Conservation (phyloP, 495 filamentous ascomycete species). For the Penicillium samsonianum region DNA sequence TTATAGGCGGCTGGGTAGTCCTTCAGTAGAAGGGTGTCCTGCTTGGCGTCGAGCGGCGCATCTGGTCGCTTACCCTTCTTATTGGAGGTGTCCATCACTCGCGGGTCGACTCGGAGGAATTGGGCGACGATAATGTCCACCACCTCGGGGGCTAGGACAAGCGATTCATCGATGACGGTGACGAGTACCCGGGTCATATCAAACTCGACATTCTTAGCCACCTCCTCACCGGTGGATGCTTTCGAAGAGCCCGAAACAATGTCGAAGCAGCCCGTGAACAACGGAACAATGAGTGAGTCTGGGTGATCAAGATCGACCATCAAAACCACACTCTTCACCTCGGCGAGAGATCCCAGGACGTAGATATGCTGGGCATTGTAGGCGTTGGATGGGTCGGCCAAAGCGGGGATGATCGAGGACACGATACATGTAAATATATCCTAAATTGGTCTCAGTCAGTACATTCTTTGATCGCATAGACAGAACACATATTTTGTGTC, state of each 20-base stretch:
- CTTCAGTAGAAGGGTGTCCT: slow-evolving; percentile 77
- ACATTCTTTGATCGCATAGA: not conserved
- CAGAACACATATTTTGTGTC: not conserved
- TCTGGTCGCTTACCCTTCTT: slow-evolving; percentile 63
- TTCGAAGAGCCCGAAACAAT: slow-evolving; percentile 79
- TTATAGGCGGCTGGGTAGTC: slow-evolving; percentile 90
- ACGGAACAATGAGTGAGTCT: slow-evolving; percentile 71
- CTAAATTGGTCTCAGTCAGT: slow-evolving; percentile 42
- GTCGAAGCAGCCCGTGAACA: slow-evolving; percentile 90
- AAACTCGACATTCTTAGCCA: slow-evolving; percentile 88
- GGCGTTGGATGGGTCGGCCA: slow-evolving; percentile 83
- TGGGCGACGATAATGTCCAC: slow-evolving; percentile 95
- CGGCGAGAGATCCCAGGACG: slow-evolving; percentile 82
- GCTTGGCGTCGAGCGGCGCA: slow-evolving; percentile 62
- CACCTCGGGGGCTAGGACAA: slow-evolving; percentile 74
- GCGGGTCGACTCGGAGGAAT: slow-evolving; percentile 82
- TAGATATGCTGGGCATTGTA: slow-evolving; percentile 93
- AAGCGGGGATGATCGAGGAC: slow-evolving; percentile 75
- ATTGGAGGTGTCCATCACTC: slow-evolving; percentile 44
- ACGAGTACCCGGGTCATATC: slow-evolving; percentile 85
- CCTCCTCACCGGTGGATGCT: slow-evolving; percentile 70
- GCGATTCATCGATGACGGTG: slow-evolving; percentile 83
- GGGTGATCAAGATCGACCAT: slow-evolving; percentile 85
- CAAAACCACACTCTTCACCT: slow-evolving; percentile 91
- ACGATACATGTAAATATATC: slow-evolving; percentile 93